Base-by-base conservation (phyloP, 345 rosid genomes). In the Salix brachista region DNA sequence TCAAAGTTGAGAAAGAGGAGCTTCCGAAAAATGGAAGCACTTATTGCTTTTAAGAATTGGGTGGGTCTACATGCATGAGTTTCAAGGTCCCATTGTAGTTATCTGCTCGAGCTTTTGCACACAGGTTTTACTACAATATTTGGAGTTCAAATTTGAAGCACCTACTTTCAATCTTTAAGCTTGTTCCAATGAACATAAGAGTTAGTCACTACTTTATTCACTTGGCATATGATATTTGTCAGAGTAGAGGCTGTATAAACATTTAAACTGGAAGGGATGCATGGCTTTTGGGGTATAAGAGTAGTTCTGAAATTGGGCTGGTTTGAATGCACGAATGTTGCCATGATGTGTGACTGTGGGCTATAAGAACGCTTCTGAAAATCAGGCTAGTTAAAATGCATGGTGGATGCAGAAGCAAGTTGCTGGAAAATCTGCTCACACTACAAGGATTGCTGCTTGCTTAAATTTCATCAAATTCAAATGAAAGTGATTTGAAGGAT, bases 31-130 rank as follows among this genome's bases (percentile, higher is more conserved):
- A 92, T 87, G 98, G 98, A 96, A 84, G 91, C 98, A 2, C 94
- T 96, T 34, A 77, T 93, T 80, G 95, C 97, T 64, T 96, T 93
- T 88, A 93, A 93, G 91, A 93, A 91, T 79, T 96, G 98, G 98
- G 98, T 89, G 82, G 97, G 99, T 80, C 87, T 96, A 64, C 92
- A 79, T 82, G 87, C 93, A 72, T 93, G 87, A 90, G 58, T 58
- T 65, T 60, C 28, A n/a, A 36, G 21, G 11, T 32, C 1, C 25
- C 13, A 10, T 4, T 16, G 1, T 36, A 5, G 30, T 34, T 67
- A 8, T 37, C 65, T 44, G 42, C 44, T 74, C 37, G n/a, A 48
- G 61, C 28, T 36, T 48, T 34, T 5, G 13, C 16, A 28, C 42
- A 26, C 42, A 21, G 26, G 26, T 44, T n/a, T 17, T 32, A 42